phyloP scores from a whole-genome alignment of 495 filamentous ascomycete species.

The Neurospora cerealis region DNA sequence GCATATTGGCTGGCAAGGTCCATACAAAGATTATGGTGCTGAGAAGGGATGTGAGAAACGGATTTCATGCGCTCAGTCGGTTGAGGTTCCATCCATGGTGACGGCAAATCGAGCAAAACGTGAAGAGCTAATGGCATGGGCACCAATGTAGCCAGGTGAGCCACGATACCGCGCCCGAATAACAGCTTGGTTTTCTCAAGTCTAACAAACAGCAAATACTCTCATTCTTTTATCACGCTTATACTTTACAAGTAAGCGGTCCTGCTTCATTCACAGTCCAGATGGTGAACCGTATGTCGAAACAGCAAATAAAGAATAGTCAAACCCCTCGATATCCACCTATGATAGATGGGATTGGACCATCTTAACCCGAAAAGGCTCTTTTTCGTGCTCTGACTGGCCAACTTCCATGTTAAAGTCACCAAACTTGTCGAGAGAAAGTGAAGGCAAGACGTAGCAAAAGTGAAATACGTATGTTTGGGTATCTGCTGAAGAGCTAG shows the following conservation, averaged over 20 bases:
- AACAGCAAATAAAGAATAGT: neutral
- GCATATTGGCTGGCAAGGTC: neutral
- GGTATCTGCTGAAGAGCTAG: neutral
- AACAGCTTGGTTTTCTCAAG: neutral
- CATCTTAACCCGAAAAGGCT: neutral
- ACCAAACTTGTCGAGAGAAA: neutral
- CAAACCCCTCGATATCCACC: neutral
- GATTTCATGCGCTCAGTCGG: neutral
- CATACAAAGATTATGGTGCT: neutral
- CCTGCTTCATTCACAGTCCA: no score
- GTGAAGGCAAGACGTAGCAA: neutral
- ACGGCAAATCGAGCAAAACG: neutral
- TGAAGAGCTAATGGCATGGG: neutral
- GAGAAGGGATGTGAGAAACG: neutral
- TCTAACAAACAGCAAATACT: neutral
- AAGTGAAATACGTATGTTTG: neutral
- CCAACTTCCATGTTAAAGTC: neutral
- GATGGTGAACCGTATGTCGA: no score
- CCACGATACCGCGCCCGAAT: neutral
- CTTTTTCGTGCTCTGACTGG: neutral
- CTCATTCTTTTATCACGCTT: no score
- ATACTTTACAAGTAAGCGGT: no score
- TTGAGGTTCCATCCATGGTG: neutral
- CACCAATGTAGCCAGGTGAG: neutral
- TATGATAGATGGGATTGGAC: neutral